Evolutionary conservation across 169 alveolate genomes (phyloP).

Genomic region (Eimeria maxima): DNA sequence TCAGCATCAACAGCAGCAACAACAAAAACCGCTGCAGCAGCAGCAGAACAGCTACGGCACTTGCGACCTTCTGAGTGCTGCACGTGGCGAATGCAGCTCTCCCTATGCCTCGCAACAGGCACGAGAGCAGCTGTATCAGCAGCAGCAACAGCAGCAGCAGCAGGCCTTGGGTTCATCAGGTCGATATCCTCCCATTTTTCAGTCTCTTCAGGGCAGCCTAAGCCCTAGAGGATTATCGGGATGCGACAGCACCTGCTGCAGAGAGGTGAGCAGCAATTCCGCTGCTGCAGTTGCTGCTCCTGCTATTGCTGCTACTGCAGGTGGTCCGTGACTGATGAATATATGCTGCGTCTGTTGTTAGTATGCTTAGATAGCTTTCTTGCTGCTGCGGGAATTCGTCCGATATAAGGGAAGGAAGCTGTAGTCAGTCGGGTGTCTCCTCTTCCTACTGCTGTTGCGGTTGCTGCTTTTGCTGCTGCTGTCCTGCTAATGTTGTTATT

Average conservation of each 20-base stretch:
- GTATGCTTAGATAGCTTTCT: background rate
- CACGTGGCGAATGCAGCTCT: conserved; percentile 42
- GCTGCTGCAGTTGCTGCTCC: background rate
- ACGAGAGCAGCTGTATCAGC: background rate
- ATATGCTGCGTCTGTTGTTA: background rate
- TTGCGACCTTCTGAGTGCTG: conserved; percentile 57
- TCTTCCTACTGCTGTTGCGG: background rate
- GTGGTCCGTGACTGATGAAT: background rate
- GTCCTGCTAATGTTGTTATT: background rate
- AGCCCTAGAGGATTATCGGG: conserved; percentile 2
- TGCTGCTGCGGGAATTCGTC: background rate
- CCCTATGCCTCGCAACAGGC: conserved; percentile 48
- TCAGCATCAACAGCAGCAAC: conserved; percentile 64
- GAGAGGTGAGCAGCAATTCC: conserved; percentile 8
- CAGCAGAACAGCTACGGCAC: background rate
- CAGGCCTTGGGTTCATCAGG: background rate
- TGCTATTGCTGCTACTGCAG: background rate
- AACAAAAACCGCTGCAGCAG: background rate
- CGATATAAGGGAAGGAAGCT: background rate
- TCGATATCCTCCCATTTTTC: background rate
- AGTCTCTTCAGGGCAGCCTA: background rate
- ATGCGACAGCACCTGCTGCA: conserved; percentile 54
- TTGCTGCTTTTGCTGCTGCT: conserved; percentile 3
- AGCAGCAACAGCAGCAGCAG: conserved; percentile 61
- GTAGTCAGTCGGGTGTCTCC: background rate